These are phyloP conservation scores for Dovyalis caffra DNA, from an alignment of 345 rosid genomes.

Conservation along the genomic window DNA sequence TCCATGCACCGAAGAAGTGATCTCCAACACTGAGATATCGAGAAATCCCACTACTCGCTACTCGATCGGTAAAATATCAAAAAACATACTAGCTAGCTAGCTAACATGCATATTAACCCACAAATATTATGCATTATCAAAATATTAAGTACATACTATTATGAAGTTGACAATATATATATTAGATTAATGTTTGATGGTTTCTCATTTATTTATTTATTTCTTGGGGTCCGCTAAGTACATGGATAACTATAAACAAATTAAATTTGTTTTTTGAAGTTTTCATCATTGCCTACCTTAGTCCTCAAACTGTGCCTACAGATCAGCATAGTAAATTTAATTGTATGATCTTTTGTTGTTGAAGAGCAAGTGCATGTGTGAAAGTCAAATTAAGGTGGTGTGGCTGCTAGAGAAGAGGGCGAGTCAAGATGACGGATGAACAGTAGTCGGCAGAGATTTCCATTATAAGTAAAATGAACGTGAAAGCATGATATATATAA, in stretches of 20 bases:
- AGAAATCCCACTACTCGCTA: too few relatives aligned
- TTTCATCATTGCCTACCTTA: constrained; percentile 12
- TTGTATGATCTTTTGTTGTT: constrained; percentile 4
- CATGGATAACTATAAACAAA: neutral
- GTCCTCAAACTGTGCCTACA: constrained; percentile 40
- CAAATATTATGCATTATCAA: neutral
- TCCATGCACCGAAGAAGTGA: too few relatives aligned
- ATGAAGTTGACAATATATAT: neutral
- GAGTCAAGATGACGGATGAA: constrained; percentile 17
- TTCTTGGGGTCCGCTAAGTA: too few relatives aligned
- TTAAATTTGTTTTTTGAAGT: constrained; percentile 3
- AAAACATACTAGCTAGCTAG: neutral
- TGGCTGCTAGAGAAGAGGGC: constrained; percentile 2
- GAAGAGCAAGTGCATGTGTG: constrained; percentile 3
- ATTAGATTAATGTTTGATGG: constrained; percentile 5
- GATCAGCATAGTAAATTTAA: constrained; percentile 8
- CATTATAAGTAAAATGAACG: constrained; percentile 17
- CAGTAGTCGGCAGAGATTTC: constrained; percentile 39
- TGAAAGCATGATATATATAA: neutral
- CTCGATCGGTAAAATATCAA: too few relatives aligned
- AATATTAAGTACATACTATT: neutral
- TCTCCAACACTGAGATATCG: too few relatives aligned
- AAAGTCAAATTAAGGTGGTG: neutral
- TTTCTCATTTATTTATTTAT: neutral
- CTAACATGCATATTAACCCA: neutral